Conservation (phyloP, 2,329 filamentous ascomycete genomes). For the Clarireedia paspali region DNA sequence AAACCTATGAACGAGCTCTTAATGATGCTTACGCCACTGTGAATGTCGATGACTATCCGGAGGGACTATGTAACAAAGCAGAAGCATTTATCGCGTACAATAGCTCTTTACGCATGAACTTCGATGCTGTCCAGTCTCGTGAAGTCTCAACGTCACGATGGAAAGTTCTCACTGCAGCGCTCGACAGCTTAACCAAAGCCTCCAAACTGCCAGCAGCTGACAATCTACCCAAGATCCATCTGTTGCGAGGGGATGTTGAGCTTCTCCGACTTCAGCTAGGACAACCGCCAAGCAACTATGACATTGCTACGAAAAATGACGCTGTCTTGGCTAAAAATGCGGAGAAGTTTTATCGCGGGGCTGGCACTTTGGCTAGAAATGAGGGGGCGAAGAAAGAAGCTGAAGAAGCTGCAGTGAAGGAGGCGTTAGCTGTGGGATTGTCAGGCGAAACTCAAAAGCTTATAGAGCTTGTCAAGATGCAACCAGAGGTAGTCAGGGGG, state of each 20-base stretch:
- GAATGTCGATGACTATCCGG: conserved; percentile 23
- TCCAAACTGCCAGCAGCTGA: conserved; percentile 42
- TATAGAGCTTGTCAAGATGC: conserved; percentile 4
- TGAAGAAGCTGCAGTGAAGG: conserved; percentile 38
- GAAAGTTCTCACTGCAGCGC: conserved; percentile 43
- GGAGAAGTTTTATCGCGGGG: conserved; percentile 49
- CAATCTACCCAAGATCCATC: conserved; percentile 44
- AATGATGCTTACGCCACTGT: conserved; percentile 9
- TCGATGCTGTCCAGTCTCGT: conserved; percentile 29
- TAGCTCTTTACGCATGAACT: conserved; percentile 22
- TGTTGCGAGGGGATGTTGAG: conserved; percentile 47
- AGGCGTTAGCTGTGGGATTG: conserved; percentile 39
- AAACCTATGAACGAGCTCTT: conserved; percentile 42
- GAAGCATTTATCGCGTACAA: conserved; percentile 49
- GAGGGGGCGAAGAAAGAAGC: conserved; percentile 35
- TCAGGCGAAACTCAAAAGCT: conserved; percentile 31
- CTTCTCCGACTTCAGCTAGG: conserved; percentile 45
- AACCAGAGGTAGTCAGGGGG: not conserved
- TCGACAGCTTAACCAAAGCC: conserved; percentile 42
- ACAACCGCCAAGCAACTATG: conserved; percentile 34
- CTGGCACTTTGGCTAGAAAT: conserved; percentile 30
- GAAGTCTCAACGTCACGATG: conserved; percentile 34
- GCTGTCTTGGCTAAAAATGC: conserved; percentile 45
- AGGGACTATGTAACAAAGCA: conserved; percentile 45
- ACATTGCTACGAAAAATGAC: conserved; percentile 36